These are phyloP conservation scores for Beauveria sp. DNA, from an alignment of 2,329 filamentous ascomycete genomes.

Conservation along the genomic window DNA sequence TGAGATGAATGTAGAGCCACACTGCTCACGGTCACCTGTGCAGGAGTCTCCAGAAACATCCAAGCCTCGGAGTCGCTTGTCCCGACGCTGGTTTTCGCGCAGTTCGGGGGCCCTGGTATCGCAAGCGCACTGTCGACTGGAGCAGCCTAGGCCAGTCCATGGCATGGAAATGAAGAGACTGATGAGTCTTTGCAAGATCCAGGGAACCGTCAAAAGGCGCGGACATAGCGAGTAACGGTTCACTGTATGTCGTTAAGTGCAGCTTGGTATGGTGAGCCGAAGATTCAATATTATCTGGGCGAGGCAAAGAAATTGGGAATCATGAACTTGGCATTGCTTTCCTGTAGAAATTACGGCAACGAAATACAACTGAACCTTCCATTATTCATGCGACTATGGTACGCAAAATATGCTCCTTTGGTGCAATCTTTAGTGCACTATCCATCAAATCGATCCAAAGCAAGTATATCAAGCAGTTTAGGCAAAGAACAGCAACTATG, in stretches of 20 bases:
- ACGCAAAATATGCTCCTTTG: not conserved
- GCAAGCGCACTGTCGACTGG: slow-evolving; percentile 21
- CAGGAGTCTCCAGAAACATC: not conserved
- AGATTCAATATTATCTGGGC: not conserved
- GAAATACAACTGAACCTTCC: not conserved
- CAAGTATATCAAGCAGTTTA: not conserved
- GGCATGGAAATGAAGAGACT: slow-evolving; percentile 23
- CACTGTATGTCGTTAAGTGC: no score
- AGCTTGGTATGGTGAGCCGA: not conserved
- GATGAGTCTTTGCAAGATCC: slow-evolving; percentile 21
- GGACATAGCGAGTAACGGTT: slow-evolving; percentile 15
- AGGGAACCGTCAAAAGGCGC: slow-evolving; percentile 15
- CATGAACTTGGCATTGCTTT: not conserved
- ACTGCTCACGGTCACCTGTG: not conserved
- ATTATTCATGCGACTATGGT: not conserved
- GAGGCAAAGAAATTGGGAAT: not conserved
- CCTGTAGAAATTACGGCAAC: slow-evolving; percentile 2
- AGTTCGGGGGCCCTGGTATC: slow-evolving; percentile 19
- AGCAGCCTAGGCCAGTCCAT: slow-evolving; percentile 25
- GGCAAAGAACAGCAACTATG: not conserved
- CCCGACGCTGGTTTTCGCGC: slow-evolving; percentile 16
- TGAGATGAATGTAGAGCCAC: not conserved
- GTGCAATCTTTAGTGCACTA: not conserved
- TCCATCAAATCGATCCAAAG: not conserved
- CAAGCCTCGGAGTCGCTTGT: not conserved